These are phyloP conservation scores for Zygosaccharomyces siamensis DNA, from an alignment of 805 yeast genomes.

Conservation along the genomic window DNA sequence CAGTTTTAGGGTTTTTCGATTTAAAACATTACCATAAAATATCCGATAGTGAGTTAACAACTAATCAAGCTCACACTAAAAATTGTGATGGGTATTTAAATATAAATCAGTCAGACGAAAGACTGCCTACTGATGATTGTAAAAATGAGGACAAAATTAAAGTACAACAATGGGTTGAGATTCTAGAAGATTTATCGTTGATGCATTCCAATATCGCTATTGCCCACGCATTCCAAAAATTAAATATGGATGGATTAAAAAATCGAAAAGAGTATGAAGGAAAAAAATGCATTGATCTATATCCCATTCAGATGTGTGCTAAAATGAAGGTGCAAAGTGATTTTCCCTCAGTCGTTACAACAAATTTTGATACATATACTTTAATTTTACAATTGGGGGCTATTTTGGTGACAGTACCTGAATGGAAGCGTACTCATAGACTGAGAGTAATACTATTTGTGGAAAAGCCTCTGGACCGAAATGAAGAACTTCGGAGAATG, in stretches of 20 bases:
- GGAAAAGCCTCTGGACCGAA: conserved; percentile 64
- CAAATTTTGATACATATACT: conserved; percentile 94
- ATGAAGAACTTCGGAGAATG: conserved; percentile 63
- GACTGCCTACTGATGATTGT: conserved; percentile 75
- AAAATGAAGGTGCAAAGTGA: conserved; percentile 40
- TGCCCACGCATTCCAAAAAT: conserved; percentile 75
- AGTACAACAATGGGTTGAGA: conserved; percentile 83
- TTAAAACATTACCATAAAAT: conserved; percentile 30
- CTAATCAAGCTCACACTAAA: conserved; percentile 13
- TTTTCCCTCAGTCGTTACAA: conserved; percentile 52
- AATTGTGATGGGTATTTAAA: conserved; percentile 26
- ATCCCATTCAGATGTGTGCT: conserved; percentile 96
- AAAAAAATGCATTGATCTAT: conserved; percentile 70
- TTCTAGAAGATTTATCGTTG: conserved; percentile 81
- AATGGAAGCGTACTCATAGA: conserved; percentile 75
- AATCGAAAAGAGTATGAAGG: conserved; percentile 31
- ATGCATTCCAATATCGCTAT: conserved; percentile 91
- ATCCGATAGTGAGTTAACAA: conserved; percentile 1
- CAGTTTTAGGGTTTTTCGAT: conserved; percentile 87
- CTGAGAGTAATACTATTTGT: conserved; percentile 87
- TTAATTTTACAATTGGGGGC: conserved; percentile 91
- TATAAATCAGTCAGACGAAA: conserved; percentile 24
- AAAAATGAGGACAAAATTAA: conserved; percentile 64
- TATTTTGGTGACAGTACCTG: conserved; percentile 85
- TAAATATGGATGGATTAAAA: conserved; percentile 52